These are phyloP conservation scores for Amorphotheca resinae DNA, from an alignment of 495 filamentous ascomycete species.

Conservation along the genomic window DNA sequence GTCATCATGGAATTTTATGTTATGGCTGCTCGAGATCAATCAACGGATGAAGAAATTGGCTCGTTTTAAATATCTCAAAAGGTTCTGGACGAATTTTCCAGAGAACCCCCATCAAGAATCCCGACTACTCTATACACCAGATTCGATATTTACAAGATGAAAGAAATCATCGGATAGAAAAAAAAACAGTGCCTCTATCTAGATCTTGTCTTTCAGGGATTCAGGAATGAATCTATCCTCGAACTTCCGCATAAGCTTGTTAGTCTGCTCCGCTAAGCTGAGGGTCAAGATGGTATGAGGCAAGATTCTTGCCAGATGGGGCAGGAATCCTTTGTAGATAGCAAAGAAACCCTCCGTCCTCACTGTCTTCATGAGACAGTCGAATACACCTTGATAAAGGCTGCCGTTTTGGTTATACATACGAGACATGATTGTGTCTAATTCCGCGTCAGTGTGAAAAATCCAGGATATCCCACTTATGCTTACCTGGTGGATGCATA, in stretches of 20 bases:
- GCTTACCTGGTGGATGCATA: slow-evolving; percentile 90
- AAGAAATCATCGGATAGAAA: neutral
- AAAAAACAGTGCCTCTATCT: neutral
- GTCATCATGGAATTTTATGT: slow-evolving; percentile 28
- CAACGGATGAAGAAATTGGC: slow-evolving; percentile 11
- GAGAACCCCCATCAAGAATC: neutral
- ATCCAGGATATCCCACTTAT: neutral
- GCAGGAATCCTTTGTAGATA: slow-evolving; percentile 97
- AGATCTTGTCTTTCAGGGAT: slow-evolving; percentile 13
- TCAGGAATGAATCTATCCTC: slow-evolving; percentile 51
- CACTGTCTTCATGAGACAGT: slow-evolving; percentile 85
- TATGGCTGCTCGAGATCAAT: slow-evolving; percentile 47
- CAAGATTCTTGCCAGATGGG: slow-evolving; percentile 85
- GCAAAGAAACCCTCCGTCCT: slow-evolving; percentile 82
- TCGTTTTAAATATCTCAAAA: neutral
- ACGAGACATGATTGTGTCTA: slow-evolving; percentile 95
- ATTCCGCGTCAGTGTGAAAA: neutral
- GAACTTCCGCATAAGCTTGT: slow-evolving; percentile 70
- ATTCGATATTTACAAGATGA: slow-evolving; percentile 18
- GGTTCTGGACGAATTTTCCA: neutral
- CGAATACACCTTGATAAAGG: slow-evolving; percentile 81
- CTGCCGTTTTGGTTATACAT: slow-evolving; percentile 99
- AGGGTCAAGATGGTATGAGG: slow-evolving; percentile 92
- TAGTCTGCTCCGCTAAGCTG: slow-evolving; percentile 92
- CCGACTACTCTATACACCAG: slow-evolving; percentile 9